Percentiles rank a stretch among this genome's conserved stretches.
phyloP scores from a whole-genome alignment of 1,284 basidiomycete genomes.

The Phaffia rhodozyma region DNA sequence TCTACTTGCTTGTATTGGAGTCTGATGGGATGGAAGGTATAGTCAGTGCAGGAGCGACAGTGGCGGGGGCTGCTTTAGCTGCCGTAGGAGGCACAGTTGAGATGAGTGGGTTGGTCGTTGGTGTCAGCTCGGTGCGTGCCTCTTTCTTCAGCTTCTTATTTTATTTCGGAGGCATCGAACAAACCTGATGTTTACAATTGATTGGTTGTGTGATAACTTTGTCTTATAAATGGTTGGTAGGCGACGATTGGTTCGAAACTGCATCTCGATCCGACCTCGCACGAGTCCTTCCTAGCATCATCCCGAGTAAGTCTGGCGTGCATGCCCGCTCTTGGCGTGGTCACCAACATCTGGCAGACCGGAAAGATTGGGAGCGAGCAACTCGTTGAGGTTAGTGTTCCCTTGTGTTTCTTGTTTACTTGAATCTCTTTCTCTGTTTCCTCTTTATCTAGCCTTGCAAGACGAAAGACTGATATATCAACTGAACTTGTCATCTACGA shows the following conservation, averaged over 20 bases:
- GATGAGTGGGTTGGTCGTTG: conserved; percentile 32
- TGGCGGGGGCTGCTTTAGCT: conserved; percentile 72
- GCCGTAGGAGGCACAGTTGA: conserved; percentile 31
- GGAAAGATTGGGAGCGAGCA: conserved; percentile 6
- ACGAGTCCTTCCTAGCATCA: conserved; percentile 47
- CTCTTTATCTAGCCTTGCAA: neutral
- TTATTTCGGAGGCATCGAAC: neutral
- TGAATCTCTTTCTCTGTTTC: neutral
- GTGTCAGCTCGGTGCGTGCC: conserved; percentile 22
- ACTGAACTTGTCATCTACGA: neutral
- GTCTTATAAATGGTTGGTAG: neutral
- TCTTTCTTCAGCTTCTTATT: neutral
- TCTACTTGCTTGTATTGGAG: conserved; percentile 83
- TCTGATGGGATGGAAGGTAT: conserved; percentile 75
- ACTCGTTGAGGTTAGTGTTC: conserved; percentile 2
- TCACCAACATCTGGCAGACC: conserved; percentile 50
- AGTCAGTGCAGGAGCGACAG: conserved; percentile 68
- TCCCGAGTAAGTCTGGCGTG: conserved; percentile 62
- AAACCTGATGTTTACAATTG: neutral
- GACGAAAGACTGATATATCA: neutral
- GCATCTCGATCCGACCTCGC: conserved; percentile 66
- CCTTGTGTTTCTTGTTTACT: neutral
- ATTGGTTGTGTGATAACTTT: neutral
- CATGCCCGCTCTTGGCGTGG: conserved; percentile 77
- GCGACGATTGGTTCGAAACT: conserved; percentile 34